Base-by-base conservation (phyloP, 2,329 filamentous ascomycete genomes). In the Leptographium galeiforme region DNA sequence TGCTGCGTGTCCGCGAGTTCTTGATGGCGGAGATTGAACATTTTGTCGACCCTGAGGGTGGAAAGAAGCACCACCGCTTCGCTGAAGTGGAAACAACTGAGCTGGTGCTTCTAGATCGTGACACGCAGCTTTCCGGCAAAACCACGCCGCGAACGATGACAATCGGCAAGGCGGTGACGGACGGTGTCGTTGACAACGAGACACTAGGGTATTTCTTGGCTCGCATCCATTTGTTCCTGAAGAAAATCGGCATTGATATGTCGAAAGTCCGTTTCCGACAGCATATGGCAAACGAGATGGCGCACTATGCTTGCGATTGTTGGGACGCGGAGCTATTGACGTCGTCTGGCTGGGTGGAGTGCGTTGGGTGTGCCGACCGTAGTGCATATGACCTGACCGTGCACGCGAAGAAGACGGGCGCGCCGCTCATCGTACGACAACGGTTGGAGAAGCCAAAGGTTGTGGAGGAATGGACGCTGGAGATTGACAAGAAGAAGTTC, bases 1-100 rank as follows among this genome's bases (percentile, higher is more conserved):
- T 98, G 43, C 73, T 98, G 55, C 86, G 93, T 62, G 93, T 98
- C 45, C 87, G 93, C 62, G 93, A 98, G 69, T 97, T 98, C 72
- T 72, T 96, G 62, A 97, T 98, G 93, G 93, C 91, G 30, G 93
- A 98, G 72, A 95, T 98, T 62, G 93, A 98, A 74, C 93, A 98
- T 70, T 98, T 88, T 66, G 93, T 98, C 60, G 93, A 98, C 64
- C 93, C 93, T 12, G 77, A 93, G 64, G 82, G 89, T 65, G 89
- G 89, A 70, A 98, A 98, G 81, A 94, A 93, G 72, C 93, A 98
- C 68, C 72, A 78, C 51, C 85, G 90, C 54, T 98, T 98, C 70
- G 71, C 81, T 47, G 87, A 95, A 63, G 84, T 98, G 55, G 84
- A 88, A 64, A 75, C 95, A 61, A 72, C 93, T 48, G 85, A 95